Percentiles rank a stretch among this genome's conserved stretches.
phyloP scores from a whole-genome alignment of 352 stramenopile species.

The Aphanomyces astaci region DNA sequence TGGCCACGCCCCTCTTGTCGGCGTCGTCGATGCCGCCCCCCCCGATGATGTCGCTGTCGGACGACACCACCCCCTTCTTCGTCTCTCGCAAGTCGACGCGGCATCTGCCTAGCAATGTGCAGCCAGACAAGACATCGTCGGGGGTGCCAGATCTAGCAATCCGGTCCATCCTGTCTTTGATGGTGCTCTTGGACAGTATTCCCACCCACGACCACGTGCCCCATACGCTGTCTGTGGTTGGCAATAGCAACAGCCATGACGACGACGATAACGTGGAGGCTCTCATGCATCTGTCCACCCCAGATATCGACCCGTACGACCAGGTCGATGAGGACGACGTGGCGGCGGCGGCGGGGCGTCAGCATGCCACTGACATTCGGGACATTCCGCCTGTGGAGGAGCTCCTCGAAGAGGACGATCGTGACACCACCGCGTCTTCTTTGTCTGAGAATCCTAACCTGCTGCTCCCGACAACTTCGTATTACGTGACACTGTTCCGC shows the following conservation, averaged over 20 bases:
- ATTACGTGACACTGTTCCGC: not conserved
- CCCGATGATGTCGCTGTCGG: not conserved
- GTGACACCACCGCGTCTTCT: no score
- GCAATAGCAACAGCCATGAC: not conserved
- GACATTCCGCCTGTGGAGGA: no score
- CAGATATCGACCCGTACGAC: no score
- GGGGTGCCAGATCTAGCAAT: not conserved
- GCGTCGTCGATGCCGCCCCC: not conserved
- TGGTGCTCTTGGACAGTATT: conserved; percentile 4
- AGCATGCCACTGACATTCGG: no score
- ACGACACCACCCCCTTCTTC: not conserved
- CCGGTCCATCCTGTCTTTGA: not conserved
- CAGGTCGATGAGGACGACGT: no score
- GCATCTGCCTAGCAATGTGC: not conserved
- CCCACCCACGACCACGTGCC: not conserved
- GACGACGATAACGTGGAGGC: not conserved
- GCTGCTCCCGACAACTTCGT: not conserved
- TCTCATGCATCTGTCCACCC: no score
- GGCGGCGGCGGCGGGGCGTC: no score
- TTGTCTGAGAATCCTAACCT: not conserved
- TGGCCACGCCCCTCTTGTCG: not conserved
- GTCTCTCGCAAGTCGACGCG: not conserved
- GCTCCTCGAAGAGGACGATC: not conserved
- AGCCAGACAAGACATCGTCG: not conserved
- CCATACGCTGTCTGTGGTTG: not conserved